Percentiles rank a stretch among this genome's conserved stretches.
These are phyloP conservation scores for Odonthalia washingtoniensis DNA, from an alignment of 31 red algal genomes.

Conservation along the genomic window DNA sequence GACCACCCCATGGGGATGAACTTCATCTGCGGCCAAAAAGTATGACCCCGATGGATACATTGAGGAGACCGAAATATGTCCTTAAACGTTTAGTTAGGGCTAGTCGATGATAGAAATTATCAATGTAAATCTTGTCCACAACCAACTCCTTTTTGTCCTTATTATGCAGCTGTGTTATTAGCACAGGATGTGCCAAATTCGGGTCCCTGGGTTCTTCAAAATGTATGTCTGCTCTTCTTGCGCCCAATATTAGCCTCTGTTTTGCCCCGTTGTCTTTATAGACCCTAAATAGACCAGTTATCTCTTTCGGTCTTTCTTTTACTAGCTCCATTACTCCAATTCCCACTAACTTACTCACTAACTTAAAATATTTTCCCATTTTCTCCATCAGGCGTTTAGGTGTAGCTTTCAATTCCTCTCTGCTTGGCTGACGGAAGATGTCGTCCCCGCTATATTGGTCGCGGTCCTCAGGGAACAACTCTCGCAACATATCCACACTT, in stretches of 20 bases:
- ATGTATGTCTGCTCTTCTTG: background rate
- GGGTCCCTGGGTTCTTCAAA: background rate
- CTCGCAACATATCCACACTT: too few relatives aligned
- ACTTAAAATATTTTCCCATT: background rate
- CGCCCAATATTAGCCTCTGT: background rate
- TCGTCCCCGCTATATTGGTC: too few relatives aligned
- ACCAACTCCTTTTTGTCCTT: background rate
- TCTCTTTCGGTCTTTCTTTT: background rate
- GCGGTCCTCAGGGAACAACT: too few relatives aligned
- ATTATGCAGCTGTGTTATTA: background rate
- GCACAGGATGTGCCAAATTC: background rate
- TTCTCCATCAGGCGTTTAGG: background rate
- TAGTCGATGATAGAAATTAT: background rate
- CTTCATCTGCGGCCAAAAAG: too few relatives aligned
- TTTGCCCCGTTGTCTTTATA: background rate
- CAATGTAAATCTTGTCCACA: background rate
- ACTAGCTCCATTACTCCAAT: background rate
- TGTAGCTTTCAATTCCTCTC: too few relatives aligned
- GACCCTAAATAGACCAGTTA: background rate
- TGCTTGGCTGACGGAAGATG: too few relatives aligned
- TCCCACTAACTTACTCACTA: background rate
- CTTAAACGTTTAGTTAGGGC: background rate
- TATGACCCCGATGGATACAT: too few relatives aligned
- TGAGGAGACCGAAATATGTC: too few relatives aligned
- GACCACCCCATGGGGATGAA: background rate